A percentile compares a stretch with the other conserved stretches of the same genome.
phyloP scores from a whole-genome alignment of 257 asterid genomes.

The Penstemon barbatus region DNA sequence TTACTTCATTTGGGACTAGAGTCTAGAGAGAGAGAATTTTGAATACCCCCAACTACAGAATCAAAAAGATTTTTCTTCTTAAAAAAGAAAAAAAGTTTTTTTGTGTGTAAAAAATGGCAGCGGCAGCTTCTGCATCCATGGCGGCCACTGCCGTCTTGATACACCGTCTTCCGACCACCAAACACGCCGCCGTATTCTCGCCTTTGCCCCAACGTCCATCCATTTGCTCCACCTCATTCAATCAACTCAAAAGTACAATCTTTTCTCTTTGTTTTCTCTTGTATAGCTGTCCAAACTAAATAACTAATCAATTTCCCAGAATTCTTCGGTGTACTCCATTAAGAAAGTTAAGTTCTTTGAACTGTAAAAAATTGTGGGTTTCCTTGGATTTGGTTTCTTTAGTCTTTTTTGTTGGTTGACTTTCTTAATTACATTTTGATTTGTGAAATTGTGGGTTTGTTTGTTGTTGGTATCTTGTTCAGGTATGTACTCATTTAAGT shows the following conservation, averaged over 20 bases:
- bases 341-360: too few relatives aligned
- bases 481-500: too few relatives aligned
- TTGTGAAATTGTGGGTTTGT: neutral
- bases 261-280: neutral
- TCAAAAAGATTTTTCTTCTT: slow-evolving; percentile 19
- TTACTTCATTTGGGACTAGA: too few relatives aligned
- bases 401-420: too few relatives aligned
- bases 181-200: slow-evolving; percentile 43
- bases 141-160: slow-evolving; percentile 81
- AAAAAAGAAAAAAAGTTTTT: slow-evolving; percentile 39
- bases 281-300: neutral
- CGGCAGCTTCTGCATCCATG: slow-evolving; percentile 87
- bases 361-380: too few relatives aligned
- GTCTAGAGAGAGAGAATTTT: too few relatives aligned
- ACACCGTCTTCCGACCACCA: slow-evolving; percentile 49
- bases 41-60: neutral
- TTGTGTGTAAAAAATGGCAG: slow-evolving; percentile 54
- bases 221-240: slow-evolving; percentile 43
- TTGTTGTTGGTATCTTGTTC: too few relatives aligned
- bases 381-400: too few relatives aligned
- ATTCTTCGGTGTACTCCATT: too few relatives aligned
- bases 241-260: slow-evolving; percentile 52
- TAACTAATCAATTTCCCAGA: too few relatives aligned
- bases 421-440: neutral
- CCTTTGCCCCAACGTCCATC: slow-evolving; percentile 61